Conservation (phyloP, 176 grass and related monocot genomes). For the Guadua angustifolia region DNA sequence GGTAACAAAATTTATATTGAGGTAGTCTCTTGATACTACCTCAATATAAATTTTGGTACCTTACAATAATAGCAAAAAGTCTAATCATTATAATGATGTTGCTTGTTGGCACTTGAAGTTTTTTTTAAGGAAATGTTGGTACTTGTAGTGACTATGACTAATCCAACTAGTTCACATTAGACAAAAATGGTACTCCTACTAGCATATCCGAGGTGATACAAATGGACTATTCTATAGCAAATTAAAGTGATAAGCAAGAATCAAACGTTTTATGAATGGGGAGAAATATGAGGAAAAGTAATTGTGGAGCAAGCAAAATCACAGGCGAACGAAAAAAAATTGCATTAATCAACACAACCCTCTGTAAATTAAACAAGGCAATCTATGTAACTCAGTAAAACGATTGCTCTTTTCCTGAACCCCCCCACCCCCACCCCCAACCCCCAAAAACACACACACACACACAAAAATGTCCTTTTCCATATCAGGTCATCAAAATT, state of each 20-base stretch:
- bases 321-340: background rate
- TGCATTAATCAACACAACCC: background rate
- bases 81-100: background rate
- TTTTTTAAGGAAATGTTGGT: no score
- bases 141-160: no score
- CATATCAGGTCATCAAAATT: no score
- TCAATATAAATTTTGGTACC: no score
- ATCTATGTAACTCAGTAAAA: background rate
- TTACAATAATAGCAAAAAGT: no score
- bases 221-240: background rate
- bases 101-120: background rate
- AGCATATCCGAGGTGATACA: background rate
- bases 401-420: no score
- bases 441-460: no score
- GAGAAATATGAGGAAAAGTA: background rate
- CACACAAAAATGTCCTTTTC: no score
- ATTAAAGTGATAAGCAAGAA: background rate
- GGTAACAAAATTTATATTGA: no score
- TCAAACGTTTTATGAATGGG: background rate
- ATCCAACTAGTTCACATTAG: no score
- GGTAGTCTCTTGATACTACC: no score
- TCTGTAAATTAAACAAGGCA: background rate
- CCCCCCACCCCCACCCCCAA: no score
- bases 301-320: background rate
- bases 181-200: background rate